These are phyloP conservation scores for Athelia sp. DNA, from an alignment of 1,284 basidiomycete species.

Conservation along the genomic window DNA sequence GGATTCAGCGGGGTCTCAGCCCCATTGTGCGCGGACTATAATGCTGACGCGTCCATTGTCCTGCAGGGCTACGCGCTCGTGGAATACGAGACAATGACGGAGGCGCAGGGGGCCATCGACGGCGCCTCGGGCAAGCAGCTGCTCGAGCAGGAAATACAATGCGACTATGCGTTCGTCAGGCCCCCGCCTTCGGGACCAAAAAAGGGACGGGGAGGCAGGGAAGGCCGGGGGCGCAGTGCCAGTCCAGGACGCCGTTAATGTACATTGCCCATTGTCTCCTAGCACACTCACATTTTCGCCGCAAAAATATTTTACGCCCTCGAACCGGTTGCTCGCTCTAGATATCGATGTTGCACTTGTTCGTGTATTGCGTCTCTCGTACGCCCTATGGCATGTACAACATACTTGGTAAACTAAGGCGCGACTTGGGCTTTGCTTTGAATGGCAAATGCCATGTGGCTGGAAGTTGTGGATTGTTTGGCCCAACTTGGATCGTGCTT, in stretches of 20 bases:
- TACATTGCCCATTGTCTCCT: slow-evolving; percentile 7
- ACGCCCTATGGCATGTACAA: no score
- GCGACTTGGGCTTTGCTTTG: no score
- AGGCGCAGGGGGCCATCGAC: slow-evolving; percentile 92
- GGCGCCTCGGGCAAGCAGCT: slow-evolving; percentile 80
- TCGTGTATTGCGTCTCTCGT: no score
- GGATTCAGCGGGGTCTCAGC: slow-evolving; percentile 1
- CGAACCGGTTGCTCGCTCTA: no score
- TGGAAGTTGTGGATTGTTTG: no score
- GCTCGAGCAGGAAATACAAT: slow-evolving; percentile 85
- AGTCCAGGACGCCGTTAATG: slow-evolving; percentile 57
- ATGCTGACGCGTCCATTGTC: slow-evolving; percentile 1
- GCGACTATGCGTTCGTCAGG: slow-evolving; percentile 94
- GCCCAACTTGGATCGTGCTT: no score
- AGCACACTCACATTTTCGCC: no score
- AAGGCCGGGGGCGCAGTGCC: slow-evolving; percentile 70
- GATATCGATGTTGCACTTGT: no score
- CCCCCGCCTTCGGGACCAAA: slow-evolving; percentile 80
- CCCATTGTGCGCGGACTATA: neutral
- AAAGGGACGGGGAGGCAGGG: slow-evolving; percentile 63
- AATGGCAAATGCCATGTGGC: no score
- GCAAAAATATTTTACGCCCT: no score
- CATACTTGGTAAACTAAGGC: no score
- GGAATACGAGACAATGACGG: slow-evolving; percentile 91
- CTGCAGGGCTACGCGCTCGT: slow-evolving; percentile 90